Conservation (phyloP, 495 filamentous ascomycete genomes). For the Lindgomyces ingoldianus region DNA sequence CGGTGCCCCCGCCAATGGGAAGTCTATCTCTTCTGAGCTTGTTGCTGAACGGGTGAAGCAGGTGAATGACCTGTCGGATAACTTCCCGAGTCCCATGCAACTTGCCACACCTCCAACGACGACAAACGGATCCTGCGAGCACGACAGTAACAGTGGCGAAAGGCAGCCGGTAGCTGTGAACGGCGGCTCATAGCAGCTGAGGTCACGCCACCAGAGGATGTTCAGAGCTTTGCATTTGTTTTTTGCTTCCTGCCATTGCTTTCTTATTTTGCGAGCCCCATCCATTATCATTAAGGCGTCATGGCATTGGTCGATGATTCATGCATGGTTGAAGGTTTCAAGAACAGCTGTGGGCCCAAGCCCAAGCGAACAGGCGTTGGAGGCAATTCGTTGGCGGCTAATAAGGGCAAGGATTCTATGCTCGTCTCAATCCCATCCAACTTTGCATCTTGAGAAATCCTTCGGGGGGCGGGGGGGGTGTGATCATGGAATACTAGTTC, state of each 20-base stretch:
- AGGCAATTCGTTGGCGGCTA: not conserved
- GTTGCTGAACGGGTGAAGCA: conserved; percentile 28
- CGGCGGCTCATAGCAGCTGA: conserved; percentile 8
- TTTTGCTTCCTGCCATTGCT: not conserved
- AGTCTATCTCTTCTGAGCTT: conserved; percentile 14
- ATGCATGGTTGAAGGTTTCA: not conserved
- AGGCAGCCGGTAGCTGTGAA: not conserved
- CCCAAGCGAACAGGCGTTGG: conserved; percentile 2
- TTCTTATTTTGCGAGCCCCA: not conserved
- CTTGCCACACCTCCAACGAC: conserved; percentile 45
- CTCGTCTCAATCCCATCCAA: not conserved
- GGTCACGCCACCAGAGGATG: not conserved
- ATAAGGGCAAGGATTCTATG: not conserved
- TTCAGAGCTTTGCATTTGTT: too few relatives aligned
- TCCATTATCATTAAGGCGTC: not conserved
- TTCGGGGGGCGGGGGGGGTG: not conserved
- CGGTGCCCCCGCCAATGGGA: not conserved
- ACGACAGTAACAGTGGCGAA: conserved; percentile 7
- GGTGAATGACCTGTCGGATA: conserved; percentile 6
- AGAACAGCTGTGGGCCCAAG: not conserved
- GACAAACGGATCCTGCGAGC: conserved; percentile 39
- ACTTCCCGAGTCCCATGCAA: conserved; percentile 35
- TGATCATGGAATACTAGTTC: not conserved
- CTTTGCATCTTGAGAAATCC: not conserved
- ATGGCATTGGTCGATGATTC: not conserved